Percentiles rank a stretch among this genome's conserved stretches.
These are phyloP conservation scores for Aureobasidium sp. DNA, from an alignment of 2,329 filamentous ascomycete species.

Conservation along the genomic window DNA sequence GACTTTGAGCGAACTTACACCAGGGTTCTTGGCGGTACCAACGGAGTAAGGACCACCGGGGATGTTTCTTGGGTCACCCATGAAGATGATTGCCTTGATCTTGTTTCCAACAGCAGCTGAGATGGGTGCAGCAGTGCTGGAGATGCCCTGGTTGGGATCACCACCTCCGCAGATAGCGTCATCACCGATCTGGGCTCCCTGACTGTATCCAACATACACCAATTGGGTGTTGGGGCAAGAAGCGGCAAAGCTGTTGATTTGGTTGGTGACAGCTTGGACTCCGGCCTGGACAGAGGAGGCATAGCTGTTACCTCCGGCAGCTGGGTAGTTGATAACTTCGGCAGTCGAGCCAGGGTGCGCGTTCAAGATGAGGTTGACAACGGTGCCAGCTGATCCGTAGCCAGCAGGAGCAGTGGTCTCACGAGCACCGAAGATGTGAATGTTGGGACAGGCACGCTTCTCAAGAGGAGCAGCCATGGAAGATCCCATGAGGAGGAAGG, in stretches of 20 bases:
- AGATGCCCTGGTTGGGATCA: constrained; percentile 41
- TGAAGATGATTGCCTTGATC: constrained; percentile 25
- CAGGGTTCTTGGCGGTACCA: constrained; percentile 52
- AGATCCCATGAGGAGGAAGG: constrained; percentile 9
- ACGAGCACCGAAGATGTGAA: constrained; percentile 40
- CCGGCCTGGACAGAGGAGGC: constrained; percentile 53
- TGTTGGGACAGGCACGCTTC: constrained; percentile 35
- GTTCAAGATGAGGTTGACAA: constrained; percentile 36
- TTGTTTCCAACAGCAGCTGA: constrained; percentile 33
- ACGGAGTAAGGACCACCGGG: constrained; percentile 53
- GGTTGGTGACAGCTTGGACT: constrained; percentile 51
- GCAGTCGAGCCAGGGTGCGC: constrained; percentile 35
- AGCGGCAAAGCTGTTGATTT: constrained; percentile 52
- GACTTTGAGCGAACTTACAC: constrained; percentile 41
- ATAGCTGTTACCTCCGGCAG: constrained; percentile 56
- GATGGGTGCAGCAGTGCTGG: constrained; percentile 34
- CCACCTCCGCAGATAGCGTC: constrained; percentile 55
- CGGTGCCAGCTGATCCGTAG: constrained; percentile 34
- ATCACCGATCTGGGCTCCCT: constrained; percentile 59
- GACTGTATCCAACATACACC: constrained; percentile 57
- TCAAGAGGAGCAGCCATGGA: constrained; percentile 32
- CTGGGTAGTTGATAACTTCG: constrained; percentile 44
- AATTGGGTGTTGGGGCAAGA: constrained; percentile 52
- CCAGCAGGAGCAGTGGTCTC: constrained; percentile 37
- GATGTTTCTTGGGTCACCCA: constrained; percentile 47